These are phyloP conservation scores for Thalassiosira hispida DNA, from an alignment of 352 stramenopile species.

Conservation along the genomic window DNA sequence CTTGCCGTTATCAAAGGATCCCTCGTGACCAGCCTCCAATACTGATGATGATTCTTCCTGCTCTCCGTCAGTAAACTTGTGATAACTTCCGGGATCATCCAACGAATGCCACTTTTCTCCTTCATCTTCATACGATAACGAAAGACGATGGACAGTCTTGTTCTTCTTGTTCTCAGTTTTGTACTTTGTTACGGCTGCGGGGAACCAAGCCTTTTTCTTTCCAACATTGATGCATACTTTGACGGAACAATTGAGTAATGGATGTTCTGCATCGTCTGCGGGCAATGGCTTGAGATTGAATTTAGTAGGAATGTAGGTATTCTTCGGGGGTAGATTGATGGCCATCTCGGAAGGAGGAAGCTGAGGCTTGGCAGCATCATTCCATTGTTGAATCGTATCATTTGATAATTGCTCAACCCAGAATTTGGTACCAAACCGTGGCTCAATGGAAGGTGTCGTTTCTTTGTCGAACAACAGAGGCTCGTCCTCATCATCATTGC, in stretches of 20 bases:
- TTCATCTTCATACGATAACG: conserved; percentile 79
- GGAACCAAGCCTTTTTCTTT: conserved; percentile 79
- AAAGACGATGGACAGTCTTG: conserved; percentile 43
- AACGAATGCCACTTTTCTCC: conserved; percentile 77
- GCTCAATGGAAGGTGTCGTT: conserved; percentile 58
- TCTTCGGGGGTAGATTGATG: conserved; percentile 67
- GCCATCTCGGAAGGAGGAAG: conserved; percentile 52
- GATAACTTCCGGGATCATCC: conserved; percentile 40
- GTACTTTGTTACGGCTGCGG: conserved; percentile 68
- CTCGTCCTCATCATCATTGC: conserved; percentile 12
- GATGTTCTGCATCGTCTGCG: conserved; percentile 70
- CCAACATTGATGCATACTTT: conserved; percentile 74
- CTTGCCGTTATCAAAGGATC: conserved; percentile 61
- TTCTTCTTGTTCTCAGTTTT: conserved; percentile 65
- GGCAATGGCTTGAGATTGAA: conserved; percentile 76
- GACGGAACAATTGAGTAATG: conserved; percentile 72
- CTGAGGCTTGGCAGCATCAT: conserved; percentile 33
- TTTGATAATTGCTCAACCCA: conserved; percentile 63
- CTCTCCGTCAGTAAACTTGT: conserved; percentile 21
- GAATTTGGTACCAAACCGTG: conserved; percentile 80
- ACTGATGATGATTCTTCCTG: not conserved
- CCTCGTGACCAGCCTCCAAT: conserved; percentile 31
- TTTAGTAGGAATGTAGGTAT: conserved; percentile 75
- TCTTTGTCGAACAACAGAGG: conserved; percentile 43
- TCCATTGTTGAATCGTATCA: conserved; percentile 57